Base-by-base conservation (phyloP, 768 basidiomycete genomes). In the Serpula lacrymans region DNA sequence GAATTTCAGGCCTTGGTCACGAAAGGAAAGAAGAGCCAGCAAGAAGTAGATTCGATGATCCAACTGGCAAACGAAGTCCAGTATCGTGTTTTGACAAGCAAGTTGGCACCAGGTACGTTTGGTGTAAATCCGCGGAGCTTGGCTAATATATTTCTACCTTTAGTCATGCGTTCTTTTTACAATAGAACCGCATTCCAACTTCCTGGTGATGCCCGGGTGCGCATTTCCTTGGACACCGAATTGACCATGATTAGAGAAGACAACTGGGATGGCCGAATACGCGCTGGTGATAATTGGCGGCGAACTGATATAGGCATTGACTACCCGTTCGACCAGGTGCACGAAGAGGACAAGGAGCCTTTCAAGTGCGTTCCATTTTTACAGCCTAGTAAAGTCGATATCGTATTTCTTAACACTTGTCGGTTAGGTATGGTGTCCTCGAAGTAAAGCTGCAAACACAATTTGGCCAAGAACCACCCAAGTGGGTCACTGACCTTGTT, bases 131-230 rank as follows among this genome's bases (percentile, higher is more conserved):
- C 12, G 13, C 23, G 35, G 26, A 8, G 43, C 31, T 32, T 34
- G 18, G 35, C 29, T 47, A 20, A 43, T 18, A 24, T 29, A 18
- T 31, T 31, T 28, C 0, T 39, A 11, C 13, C n/a, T n/a, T 7
- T 39, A 94, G 95, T 97, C 26, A 82, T 95, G 84, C 78, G 95
- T 14, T 91, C 94, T 7, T 99, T 97, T 68, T 99, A 98, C 69
- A 96, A 97, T 58, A 87, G 96, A 29, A 98, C 96, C 11, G 96
- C 96, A 1, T 99, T 99, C 74, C 96, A 99, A 64, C 78, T 99
- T 17, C 96, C 96, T 7, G 95, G 95, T 16, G 95, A 99, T 57
- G 95, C 93, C n/a, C 82, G 91, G 37, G 96, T 99, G 26, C 92
- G 96, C 37, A 97, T 99, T 45, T 98, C 96, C 13, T 81, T 99